Evolutionary conservation across 108 stramenopile genomes (phyloP), one percentile per base, ranked within the genome.

Genomic region (Skeletonema tropicum): DNA sequence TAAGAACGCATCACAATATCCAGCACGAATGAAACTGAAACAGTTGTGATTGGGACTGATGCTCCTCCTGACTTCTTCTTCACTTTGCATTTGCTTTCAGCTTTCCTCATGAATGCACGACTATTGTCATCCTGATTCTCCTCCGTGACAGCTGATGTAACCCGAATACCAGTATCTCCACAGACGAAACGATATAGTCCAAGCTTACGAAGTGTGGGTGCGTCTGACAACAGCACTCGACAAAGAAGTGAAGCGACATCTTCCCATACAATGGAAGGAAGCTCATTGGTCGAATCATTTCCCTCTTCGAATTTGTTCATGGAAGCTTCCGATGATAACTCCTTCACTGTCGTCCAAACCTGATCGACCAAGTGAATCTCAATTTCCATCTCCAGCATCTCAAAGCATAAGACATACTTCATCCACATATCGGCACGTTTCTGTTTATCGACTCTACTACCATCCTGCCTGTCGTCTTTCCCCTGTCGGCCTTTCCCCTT

Each of bases 351-450:
- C 19, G 80, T 73, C 94, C 94, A 95, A 8, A 92, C 85, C 64
- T 95, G 94, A 67, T 95, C 90, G 1, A 95, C 79, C 45, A 95
- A 76, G 68, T 95, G 94, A 36, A 75, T 71, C 69, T 93, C 90
- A n/a, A 66, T 70, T 82, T 95, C 94, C 92, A 92, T 90, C 76
- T 95, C 94, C 9, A 93, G 64, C 65, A 89, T 88, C 76, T 95
- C 92, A 59, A 83, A 86, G 65, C 89, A 90, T 48, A 87, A 67
- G 10, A 89, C 73, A 63, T 88, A 95, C 55, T 92, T 83, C 45
- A 79, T 90, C 94, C 94, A 95, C 36, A 36, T 48, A 23, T 77
- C 76, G 3, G 58, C 29, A 33, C 10, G 30, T 63, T 57, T 59
- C 38, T 6, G 8, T 7, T 41, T 41, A 5, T 30, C 69, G 13